Percentiles rank a stretch among this genome's conserved stretches.
Conservation (phyloP, 139 green algal genomes). For the Tetraselmis chui region DNA sequence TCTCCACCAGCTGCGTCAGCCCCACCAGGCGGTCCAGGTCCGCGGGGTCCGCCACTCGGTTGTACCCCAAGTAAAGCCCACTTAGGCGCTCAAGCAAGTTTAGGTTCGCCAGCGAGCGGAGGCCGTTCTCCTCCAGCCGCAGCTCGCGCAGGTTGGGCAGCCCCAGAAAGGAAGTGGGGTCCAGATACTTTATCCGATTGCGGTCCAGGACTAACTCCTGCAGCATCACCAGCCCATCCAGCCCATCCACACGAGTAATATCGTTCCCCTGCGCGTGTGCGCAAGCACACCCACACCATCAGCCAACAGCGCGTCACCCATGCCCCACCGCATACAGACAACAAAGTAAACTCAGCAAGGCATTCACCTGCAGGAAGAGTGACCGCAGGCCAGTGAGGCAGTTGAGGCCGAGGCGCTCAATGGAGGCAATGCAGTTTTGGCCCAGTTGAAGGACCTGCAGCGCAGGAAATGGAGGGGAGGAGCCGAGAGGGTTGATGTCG, state of each 20-base stretch:
- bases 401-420: conserved; percentile 31
- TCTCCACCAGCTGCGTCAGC: conserved; percentile 39
- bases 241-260: conserved; percentile 48
- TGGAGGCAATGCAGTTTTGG: conserved; percentile 38
- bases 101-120: conserved; percentile 39
- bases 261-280: conserved; percentile 49
- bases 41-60: conserved; percentile 46
- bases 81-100: conserved; percentile 14
- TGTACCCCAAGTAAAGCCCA: conserved; percentile 44
- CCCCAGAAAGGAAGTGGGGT: conserved; percentile 32
- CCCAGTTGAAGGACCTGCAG: conserved; percentile 44
- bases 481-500: not conserved
- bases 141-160: conserved; percentile 43
- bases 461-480: conserved; percentile 2
- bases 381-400: conserved; percentile 31
- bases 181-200: conserved; percentile 48
- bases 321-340: conserved; percentile 10
- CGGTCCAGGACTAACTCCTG: conserved; percentile 60
- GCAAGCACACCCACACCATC: no score
- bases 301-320: no score
- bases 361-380: conserved; percentile 44
- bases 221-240: conserved; percentile 49
- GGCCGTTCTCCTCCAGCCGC: conserved; percentile 44
- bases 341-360: no score
- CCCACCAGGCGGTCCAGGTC: conserved; percentile 44